phyloP scores from a whole-genome alignment of 1,284 basidiomycete species.

The Vanrija sp. region DNA sequence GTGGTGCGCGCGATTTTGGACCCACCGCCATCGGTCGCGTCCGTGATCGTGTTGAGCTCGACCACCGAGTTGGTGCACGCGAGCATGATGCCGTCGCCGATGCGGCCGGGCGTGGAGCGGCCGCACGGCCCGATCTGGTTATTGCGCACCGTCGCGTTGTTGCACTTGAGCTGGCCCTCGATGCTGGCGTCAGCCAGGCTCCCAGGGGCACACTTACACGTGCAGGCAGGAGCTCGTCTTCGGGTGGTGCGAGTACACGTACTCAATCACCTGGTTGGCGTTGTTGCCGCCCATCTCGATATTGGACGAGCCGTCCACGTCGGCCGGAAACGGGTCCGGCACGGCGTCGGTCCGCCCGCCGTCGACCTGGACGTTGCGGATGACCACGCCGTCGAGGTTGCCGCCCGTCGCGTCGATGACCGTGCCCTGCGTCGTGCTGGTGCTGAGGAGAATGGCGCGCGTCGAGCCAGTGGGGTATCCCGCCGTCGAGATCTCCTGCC shows the following conservation, averaged over 20 bases:
- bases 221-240: constrained; percentile 42
- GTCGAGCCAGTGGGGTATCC: constrained; percentile 63
- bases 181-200: constrained; percentile 28
- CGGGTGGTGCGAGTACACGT: constrained; percentile 37
- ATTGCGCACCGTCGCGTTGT: constrained; percentile 44
- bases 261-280: constrained; percentile 38
- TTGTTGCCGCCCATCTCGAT: constrained; percentile 48
- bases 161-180: constrained; percentile 64
- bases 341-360: constrained; percentile 37
- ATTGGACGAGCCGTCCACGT: constrained; percentile 9
- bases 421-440: constrained; percentile 58
- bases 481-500: constrained; percentile 36
- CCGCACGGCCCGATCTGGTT: constrained; percentile 48
- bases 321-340: not conserved
- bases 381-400: constrained; percentile 59
- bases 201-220: constrained; percentile 20
- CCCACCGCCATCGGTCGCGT: constrained; percentile 62
- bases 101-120: constrained; percentile 45
- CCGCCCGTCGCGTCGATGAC: constrained; percentile 64
- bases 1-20: too few relatives aligned
- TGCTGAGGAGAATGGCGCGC: constrained; percentile 58
- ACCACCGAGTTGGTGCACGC: constrained; percentile 65
- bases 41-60: constrained; percentile 65
- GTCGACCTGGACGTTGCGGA: constrained; percentile 64
- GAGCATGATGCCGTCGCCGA: constrained; percentile 81